These are phyloP conservation scores for Tricholoma furcatifolium DNA, from an alignment of 768 basidiomycete species.

Conservation along the genomic window DNA sequence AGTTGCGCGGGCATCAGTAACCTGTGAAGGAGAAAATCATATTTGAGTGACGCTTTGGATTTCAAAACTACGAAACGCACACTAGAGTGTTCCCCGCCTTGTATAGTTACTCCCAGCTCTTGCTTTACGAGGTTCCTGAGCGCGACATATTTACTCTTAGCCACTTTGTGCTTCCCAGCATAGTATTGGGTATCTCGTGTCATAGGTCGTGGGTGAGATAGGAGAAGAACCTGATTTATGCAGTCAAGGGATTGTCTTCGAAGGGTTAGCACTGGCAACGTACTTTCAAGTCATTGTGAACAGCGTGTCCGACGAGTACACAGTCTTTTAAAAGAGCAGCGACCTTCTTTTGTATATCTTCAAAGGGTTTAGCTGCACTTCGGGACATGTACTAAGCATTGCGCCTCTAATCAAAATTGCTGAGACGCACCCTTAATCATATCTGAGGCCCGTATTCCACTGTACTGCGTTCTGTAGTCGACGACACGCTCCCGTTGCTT, in stretches of 20 bases:
- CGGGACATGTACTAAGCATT: not conserved
- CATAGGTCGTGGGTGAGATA: conserved; percentile 64
- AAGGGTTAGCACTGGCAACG: conserved; percentile 11
- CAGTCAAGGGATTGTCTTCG: conserved; percentile 8
- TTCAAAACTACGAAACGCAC: conserved; percentile 43
- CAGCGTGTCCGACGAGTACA: conserved; percentile 87
- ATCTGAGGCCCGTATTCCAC: conserved; percentile 77
- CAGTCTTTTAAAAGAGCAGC: conserved; percentile 74
- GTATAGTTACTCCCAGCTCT: conserved; percentile 78
- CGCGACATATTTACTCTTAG: conserved; percentile 66
- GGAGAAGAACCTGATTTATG: conserved; percentile 54
- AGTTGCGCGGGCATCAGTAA: conserved; percentile 90
- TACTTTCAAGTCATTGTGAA: conserved; percentile 89
- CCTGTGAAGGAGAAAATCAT: conserved; percentile 42
- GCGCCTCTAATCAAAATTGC: not conserved
- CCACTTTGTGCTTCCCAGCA: conserved; percentile 57
- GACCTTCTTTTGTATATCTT: conserved; percentile 75
- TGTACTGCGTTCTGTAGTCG: conserved; percentile 90
- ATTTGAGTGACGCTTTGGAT: not conserved
- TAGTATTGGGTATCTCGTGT: conserved; percentile 72
- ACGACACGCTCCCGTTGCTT: conserved; percentile 83
- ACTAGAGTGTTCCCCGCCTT: conserved; percentile 87
- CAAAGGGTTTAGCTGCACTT: conserved; percentile 67
- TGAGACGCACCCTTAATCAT: conserved; percentile 57
- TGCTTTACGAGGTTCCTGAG: conserved; percentile 78